phyloP scores from a whole-genome alignment of 257 asterid species.

The Lantana camara region DNA sequence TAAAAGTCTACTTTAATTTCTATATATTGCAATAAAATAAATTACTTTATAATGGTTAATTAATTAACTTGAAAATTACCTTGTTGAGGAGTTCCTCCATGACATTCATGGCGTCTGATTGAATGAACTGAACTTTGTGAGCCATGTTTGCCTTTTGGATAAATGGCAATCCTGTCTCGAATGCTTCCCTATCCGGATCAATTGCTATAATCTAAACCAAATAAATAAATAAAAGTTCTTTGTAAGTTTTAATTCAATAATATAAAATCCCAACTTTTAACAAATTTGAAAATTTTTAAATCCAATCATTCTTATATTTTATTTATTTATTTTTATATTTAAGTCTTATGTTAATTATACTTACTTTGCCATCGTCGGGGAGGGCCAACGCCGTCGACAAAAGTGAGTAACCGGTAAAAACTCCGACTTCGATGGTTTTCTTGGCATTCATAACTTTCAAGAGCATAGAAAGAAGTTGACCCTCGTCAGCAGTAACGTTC shows the following conservation, averaged over 20 bases:
- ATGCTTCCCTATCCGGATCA: constrained; percentile 55
- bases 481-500: constrained; percentile 58
- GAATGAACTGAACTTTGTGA: constrained; percentile 49
- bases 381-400: constrained; percentile 52
- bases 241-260: too few relatives aligned
- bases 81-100: constrained; percentile 31
- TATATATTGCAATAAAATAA: background rate
- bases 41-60: background rate
- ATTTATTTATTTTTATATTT: too few relatives aligned
- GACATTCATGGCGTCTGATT: constrained; percentile 36
- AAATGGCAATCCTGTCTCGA: constrained; percentile 54
- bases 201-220: constrained; percentile 46
- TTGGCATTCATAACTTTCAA: constrained; percentile 54
- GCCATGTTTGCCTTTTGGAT: constrained; percentile 52
- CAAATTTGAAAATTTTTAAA: too few relatives aligned
- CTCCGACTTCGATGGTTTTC: constrained; percentile 60
- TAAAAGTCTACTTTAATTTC: too few relatives aligned
- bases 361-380: constrained; percentile 52
- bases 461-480: constrained; percentile 46
- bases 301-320: too few relatives aligned
- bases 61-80: constrained; percentile 11
- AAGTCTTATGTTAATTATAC: background rate
- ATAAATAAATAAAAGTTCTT: background rate
- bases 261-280: too few relatives aligned
- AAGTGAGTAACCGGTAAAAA: constrained; percentile 64